Evolutionary conservation across 163 green algal genomes (phyloP).

Genomic region (Prototheca wickerhamii): DNA sequence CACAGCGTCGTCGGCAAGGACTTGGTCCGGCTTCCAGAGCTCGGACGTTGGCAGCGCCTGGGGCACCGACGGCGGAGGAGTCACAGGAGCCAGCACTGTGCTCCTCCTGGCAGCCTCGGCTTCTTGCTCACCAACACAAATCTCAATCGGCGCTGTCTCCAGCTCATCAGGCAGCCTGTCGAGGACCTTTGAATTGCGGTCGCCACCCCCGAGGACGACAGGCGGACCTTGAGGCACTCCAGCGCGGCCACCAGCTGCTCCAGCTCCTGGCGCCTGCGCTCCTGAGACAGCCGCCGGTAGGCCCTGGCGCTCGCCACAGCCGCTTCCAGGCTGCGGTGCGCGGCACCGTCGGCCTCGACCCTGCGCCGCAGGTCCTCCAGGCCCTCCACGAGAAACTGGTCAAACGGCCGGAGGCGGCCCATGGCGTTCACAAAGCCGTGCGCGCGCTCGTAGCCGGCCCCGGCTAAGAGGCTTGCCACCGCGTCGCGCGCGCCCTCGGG

Average conservation of each 20-base stretch:
- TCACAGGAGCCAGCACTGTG: too few relatives aligned
- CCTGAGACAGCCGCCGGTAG: not conserved
- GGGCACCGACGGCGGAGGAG: too few relatives aligned
- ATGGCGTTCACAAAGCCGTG: not conserved
- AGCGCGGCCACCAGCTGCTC: not conserved
- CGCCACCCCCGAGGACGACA: too few relatives aligned
- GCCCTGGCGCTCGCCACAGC: not conserved
- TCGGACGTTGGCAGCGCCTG: too few relatives aligned
- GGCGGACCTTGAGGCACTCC: not conserved
- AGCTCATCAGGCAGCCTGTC: too few relatives aligned
- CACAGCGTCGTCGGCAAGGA: too few relatives aligned
- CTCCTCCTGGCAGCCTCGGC: too few relatives aligned
- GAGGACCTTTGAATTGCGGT: too few relatives aligned
- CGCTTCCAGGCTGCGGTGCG: not conserved
- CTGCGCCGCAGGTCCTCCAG: not conserved
- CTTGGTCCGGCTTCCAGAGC: too few relatives aligned
- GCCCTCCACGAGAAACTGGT: not conserved
- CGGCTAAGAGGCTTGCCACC: not conserved
- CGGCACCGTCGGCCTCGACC: not conserved
- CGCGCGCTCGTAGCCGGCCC: slow-evolving; percentile 3
- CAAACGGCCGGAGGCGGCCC: not conserved
- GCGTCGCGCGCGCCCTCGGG: not conserved
- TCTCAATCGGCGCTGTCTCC: too few relatives aligned
- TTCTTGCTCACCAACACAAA: too few relatives aligned
- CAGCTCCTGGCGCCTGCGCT: not conserved